phyloP scores from a whole-genome alignment of 192 early-diverging fungal species.

The Piromyces finnis region DNA sequence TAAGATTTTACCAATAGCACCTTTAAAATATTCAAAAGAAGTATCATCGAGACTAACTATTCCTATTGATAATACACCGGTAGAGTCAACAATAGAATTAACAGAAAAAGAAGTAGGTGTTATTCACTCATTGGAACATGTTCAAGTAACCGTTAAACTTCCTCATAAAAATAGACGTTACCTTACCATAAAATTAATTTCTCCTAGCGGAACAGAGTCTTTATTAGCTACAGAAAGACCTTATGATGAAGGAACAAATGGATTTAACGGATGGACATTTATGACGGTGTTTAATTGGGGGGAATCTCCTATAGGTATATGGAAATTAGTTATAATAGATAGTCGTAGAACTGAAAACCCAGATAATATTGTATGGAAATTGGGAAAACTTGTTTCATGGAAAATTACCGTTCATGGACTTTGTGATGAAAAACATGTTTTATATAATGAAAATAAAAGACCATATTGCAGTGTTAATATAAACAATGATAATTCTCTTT shows the following conservation, averaged over 20 bases:
- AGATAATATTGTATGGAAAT: neutral
- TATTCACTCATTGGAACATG: constrained; percentile 53
- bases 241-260: constrained; percentile 11
- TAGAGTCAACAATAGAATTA: neutral
- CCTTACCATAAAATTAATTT: constrained; percentile 15
- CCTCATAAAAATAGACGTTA: constrained; percentile 33
- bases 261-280: constrained; percentile 33
- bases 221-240: constrained; percentile 20
- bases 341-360: neutral
- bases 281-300: constrained; percentile 31
- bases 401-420: neutral
- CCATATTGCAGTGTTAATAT: neutral
- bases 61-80: neutral
- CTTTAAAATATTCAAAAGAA: neutral
- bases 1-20: neutral
- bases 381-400: neutral
- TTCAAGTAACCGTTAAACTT: constrained; percentile 71
- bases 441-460: neutral
- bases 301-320: constrained; percentile 17
- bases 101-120: neutral
- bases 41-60: neutral
- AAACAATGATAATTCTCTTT: neutral
- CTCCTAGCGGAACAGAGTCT: constrained; percentile 15
- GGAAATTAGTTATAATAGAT: constrained; percentile 8
- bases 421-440: neutral